Evolutionary conservation across 2,329 filamentous ascomycete species (phyloP).

Genomic region (Calycina herbarum): DNA sequence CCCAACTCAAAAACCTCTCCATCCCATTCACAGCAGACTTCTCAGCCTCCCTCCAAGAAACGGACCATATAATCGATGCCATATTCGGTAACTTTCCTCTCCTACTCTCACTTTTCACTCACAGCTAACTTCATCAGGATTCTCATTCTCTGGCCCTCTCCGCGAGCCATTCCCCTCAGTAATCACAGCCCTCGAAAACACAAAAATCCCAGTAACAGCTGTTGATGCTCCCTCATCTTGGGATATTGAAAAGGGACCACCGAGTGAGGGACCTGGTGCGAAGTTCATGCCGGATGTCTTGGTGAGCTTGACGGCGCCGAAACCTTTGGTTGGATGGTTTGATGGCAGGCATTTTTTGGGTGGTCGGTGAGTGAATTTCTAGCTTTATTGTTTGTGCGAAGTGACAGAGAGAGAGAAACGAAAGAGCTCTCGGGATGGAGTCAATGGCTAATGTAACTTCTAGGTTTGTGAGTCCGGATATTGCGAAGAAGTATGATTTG

Average conservation of each 20-base stretch:
- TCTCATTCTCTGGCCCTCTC: conserved; percentile 89
- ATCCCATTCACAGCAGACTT: conserved; percentile 88
- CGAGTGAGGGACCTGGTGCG: conserved; percentile 72
- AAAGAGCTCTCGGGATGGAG: conserved; percentile 17
- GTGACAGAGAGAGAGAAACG: neutral
- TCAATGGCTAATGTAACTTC: neutral
- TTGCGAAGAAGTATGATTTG: conserved; percentile 84
- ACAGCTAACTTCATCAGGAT: conserved; percentile 54
- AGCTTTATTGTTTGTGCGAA: neutral
- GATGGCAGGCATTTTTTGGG: conserved; percentile 88
- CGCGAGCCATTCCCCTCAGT: conserved; percentile 88
- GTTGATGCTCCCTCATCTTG: conserved; percentile 94
- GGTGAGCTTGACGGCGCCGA: conserved; percentile 89
- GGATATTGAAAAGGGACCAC: conserved; percentile 87
- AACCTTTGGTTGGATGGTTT: conserved; percentile 83
- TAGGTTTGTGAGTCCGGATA: conserved; percentile 75
- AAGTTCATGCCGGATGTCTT: conserved; percentile 78
- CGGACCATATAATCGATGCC: conserved; percentile 85
- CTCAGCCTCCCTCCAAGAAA: conserved; percentile 58
- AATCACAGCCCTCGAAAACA: conserved; percentile 73
- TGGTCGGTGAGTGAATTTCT: conserved; percentile 59
- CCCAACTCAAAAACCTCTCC: conserved; percentile 79
- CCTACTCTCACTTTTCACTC: conserved; percentile 4
- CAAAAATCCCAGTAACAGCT: conserved; percentile 74
- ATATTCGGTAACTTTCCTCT: conserved; percentile 70